Evolutionary conservation across 2,329 filamentous ascomycete species (phyloP).

Genomic region (Phoma herbarum): DNA sequence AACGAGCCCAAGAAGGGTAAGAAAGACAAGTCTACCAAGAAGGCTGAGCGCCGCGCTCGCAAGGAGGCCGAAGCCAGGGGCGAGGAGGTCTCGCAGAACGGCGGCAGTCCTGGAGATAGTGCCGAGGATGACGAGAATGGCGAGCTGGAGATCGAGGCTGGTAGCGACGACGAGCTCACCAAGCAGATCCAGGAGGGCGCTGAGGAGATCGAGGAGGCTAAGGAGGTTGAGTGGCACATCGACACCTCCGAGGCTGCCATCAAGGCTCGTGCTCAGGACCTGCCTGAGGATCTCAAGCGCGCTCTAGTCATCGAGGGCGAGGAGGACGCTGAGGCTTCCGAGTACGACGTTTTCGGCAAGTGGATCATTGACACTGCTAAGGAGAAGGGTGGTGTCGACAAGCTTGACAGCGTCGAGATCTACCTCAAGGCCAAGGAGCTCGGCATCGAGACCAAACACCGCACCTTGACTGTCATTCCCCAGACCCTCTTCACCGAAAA

Average conservation of each 20-base stretch:
- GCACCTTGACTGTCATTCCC: conserved; percentile 87
- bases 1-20: conserved; percentile 92
- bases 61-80: conserved; percentile 71
- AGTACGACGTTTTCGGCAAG: conserved; percentile 89
- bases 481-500: conserved; percentile 94
- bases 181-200: conserved; percentile 75
- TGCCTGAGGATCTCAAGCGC: conserved; percentile 94
- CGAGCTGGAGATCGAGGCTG: conserved; percentile 72
- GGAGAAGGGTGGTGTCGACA: conserved; percentile 75
- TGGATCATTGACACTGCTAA: conserved; percentile 85
- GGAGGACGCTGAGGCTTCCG: conserved; percentile 81
- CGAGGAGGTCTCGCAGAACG: conserved; percentile 61
- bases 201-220: conserved; percentile 77
- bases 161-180: conserved; percentile 91
- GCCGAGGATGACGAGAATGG: conserved; percentile 72
- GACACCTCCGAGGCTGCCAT: conserved; percentile 96
- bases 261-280: conserved; percentile 89
- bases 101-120: conserved; percentile 71
- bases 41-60: conserved; percentile 84
- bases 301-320: conserved; percentile 85
- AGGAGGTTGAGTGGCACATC: conserved; percentile 93
- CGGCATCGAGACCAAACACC: conserved; percentile 93
- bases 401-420: conserved; percentile 87
- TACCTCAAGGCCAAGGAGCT: conserved; percentile 97
- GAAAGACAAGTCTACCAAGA: conserved; percentile 96